Conservation (phyloP, 73 alveolate species). For the Paramecium sonneborni region DNA sequence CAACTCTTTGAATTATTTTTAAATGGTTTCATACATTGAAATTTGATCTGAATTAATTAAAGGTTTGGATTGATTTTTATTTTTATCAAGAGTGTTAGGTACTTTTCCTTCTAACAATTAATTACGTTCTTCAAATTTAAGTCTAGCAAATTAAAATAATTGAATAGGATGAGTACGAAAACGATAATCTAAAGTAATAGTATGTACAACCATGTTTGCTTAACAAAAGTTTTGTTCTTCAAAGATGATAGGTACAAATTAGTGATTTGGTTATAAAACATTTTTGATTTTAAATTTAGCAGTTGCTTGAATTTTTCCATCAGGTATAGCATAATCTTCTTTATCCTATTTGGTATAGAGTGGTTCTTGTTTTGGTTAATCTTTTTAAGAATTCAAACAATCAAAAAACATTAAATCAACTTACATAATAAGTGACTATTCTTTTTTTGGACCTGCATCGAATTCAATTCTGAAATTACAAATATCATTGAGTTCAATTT, state of each 20-base stretch:
- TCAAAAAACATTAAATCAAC: constrained; percentile 67
- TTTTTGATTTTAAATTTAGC: constrained; percentile 48
- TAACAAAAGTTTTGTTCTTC: constrained; percentile 63
- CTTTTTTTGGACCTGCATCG: constrained; percentile 64
- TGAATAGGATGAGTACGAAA: constrained; percentile 63
- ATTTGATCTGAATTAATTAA: constrained; percentile 24
- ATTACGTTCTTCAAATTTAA: constrained; percentile 58
- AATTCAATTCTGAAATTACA: constrained; percentile 66
- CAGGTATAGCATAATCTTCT: constrained; percentile 64
- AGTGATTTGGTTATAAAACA: constrained; percentile 43
- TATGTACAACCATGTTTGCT: constrained; percentile 59
- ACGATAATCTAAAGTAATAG: constrained; percentile 58
- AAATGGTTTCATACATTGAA: constrained; percentile 59
- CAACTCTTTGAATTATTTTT: constrained; percentile 52
- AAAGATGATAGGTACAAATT: constrained; percentile 63
- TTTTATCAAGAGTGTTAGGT: constrained; percentile 17
- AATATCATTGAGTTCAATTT: constrained; percentile 61
- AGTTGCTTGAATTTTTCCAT: constrained; percentile 60
- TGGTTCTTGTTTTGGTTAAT: constrained; percentile 37
- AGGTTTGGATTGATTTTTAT: background rate
- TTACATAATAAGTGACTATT: constrained; percentile 54
- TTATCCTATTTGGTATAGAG: constrained; percentile 58
- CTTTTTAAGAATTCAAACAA: constrained; percentile 58
- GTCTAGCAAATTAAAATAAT: constrained; percentile 62
- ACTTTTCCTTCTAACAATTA: constrained; percentile 22